phyloP scores from a whole-genome alignment of 2,329 filamentous ascomycete species.

The Colletotrichum brevisporum region DNA sequence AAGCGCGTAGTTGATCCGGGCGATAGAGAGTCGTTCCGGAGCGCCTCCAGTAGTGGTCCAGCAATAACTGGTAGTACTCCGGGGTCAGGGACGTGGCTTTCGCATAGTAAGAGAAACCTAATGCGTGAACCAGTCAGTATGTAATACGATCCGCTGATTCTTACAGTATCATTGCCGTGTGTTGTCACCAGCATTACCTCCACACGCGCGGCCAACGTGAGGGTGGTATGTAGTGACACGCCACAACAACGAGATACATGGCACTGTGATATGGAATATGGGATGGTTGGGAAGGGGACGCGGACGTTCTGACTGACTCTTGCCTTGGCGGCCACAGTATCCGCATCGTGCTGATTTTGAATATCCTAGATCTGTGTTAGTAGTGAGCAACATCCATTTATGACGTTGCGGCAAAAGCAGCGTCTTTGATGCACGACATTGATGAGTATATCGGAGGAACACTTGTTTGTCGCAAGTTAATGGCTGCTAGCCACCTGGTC shows the following conservation, averaged over 20 bases:
- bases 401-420: neutral
- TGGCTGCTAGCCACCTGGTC: neutral
- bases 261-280: constrained; percentile 15
- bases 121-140: constrained; percentile 43
- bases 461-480: neutral
- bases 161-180: constrained; percentile 10
- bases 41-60: constrained; percentile 84
- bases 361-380: constrained; percentile 57
- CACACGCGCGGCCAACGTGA: constrained; percentile 8
- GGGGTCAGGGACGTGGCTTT: constrained; percentile 72
- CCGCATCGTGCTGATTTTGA: constrained; percentile 66
- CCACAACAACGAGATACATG: constrained; percentile 10
- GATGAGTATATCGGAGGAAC: neutral
- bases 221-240: constrained; percentile 13
- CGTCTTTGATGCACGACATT: neutral
- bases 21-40: constrained; percentile 81
- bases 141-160: neutral
- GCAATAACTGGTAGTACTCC: constrained; percentile 77
- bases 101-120: constrained; percentile 82
- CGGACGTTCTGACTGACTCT: constrained; percentile 66
- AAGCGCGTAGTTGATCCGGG: constrained; percentile 83
- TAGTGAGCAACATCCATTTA: neutral
- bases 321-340: constrained; percentile 64
- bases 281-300: constrained; percentile 23
- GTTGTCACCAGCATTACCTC: constrained; percentile 5